Evolutionary conservation across 371 early-diverging fungal species (phyloP).

Genomic region (Rhizopus sp.): DNA sequence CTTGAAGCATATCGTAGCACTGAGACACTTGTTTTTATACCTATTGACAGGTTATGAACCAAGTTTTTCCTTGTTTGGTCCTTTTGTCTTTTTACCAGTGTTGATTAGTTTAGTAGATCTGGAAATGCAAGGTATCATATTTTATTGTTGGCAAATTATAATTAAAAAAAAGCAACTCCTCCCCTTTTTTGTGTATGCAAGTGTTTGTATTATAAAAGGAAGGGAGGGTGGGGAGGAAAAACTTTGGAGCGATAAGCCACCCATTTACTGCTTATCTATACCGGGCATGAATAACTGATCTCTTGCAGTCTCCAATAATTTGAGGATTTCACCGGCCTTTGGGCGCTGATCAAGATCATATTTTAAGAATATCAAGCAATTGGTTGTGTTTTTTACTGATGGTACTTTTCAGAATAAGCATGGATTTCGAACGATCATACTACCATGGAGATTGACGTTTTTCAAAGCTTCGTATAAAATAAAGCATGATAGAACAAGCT

Average conservation of each 20-base stretch:
- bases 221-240: neutral
- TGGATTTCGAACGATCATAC: neutral
- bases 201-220: neutral
- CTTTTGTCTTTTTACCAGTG: slow-evolving; percentile 6
- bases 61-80: neutral
- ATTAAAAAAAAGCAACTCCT: neutral
- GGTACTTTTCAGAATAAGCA: neutral
- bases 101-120: slow-evolving; percentile 2
- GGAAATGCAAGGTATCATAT: slow-evolving; percentile 14
- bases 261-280: neutral
- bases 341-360: neutral
- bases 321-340: neutral
- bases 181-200: neutral
- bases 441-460: neutral
- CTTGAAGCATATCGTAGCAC: neutral
- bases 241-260: slow-evolving; percentile 3
- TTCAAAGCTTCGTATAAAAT: neutral
- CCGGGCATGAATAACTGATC: neutral
- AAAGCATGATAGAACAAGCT: neutral
- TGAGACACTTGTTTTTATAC: neutral
- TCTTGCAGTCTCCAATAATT: neutral
- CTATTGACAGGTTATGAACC: neutral
- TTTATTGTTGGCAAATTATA: neutral
- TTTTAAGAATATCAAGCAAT: neutral
- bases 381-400: neutral